Evolutionary conservation across 1,284 basidiomycete species (phyloP).

Genomic region (Amylostereum areolatum): DNA sequence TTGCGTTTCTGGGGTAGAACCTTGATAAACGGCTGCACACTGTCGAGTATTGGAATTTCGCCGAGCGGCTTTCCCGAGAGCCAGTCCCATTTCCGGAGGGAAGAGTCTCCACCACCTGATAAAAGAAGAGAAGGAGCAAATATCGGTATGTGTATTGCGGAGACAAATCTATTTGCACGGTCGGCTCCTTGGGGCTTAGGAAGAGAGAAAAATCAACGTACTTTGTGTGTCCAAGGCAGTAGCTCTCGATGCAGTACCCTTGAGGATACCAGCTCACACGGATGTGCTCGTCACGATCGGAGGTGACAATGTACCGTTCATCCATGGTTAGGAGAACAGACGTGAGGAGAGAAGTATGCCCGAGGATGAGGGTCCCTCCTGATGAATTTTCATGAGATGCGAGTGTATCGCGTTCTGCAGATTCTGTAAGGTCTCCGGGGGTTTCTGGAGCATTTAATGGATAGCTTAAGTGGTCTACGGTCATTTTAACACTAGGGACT

Average conservation of each 20-base stretch:
- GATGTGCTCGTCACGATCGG: constrained; percentile 91
- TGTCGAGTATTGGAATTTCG: constrained; percentile 49
- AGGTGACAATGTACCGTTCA: constrained; percentile 74
- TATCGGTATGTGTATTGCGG: constrained; percentile 66
- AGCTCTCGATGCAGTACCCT: constrained; percentile 78
- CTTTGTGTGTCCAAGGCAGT: constrained; percentile 81
- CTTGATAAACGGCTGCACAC: constrained; percentile 57
- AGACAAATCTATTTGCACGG: constrained; percentile 59
- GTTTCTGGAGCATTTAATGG: constrained; percentile 22
- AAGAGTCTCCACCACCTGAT: constrained; percentile 83
- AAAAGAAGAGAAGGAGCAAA: constrained; percentile 50
- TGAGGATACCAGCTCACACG: constrained; percentile 86
- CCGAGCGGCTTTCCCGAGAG: constrained; percentile 47
- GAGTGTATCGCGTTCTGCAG: constrained; percentile 31
- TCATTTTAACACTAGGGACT: no score
- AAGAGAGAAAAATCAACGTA: constrained; percentile 31
- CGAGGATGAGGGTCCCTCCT: constrained; percentile 70
- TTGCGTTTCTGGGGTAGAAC: constrained; percentile 39
- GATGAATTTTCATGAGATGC: constrained; percentile 70
- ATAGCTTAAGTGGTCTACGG: constrained; percentile 43
- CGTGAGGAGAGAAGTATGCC: constrained; percentile 83
- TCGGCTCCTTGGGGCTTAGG: neutral
- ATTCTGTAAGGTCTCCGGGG: neutral
- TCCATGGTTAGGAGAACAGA: constrained; percentile 61
- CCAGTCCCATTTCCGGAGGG: constrained; percentile 81